Base-by-base conservation (phyloP, 2,329 filamentous ascomycete species). In the Cladorrhinum sp. region DNA sequence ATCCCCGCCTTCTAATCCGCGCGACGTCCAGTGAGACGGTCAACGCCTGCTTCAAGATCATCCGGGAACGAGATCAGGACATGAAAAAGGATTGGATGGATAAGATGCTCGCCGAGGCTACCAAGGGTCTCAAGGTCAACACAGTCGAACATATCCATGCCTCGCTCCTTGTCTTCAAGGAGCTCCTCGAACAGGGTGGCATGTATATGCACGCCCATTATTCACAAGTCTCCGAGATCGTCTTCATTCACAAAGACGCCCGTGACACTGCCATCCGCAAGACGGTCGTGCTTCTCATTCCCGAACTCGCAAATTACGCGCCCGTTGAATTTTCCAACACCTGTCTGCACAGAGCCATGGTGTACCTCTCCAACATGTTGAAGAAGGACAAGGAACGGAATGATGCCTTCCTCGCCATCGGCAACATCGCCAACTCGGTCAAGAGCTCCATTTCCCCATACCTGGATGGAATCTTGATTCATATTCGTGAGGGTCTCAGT, bases 121-220 rank as follows among this genome's bases (percentile, higher is more conserved):
- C 91, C 62, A 82, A 85, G 63, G 93, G 93, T 6, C 86, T 99
- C 67, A 87, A 88, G 72, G 84, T 88, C 55, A 89, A 87, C 68
- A 92, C 91, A 18, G 84, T 96, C 58, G 95, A 99, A 73, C 89
- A 87, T 62, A 89, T 96, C 48, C 96, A 99, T 72, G 95, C 92
- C n/a, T 97, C 94, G 1, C 82, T 99, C 46, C 82, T 99, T 20
- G 92, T 96, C 1, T 83, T 98, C 69, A 96, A 94, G 73, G 94
- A 98, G 76, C 83, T 99, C 53, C 85, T 99, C 18, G 86, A 95
- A 65, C 94, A 96, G 73, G 95, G 95, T 57, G 93, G 92, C 68
- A 99, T 99, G 94, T 99, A 96, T 75, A 98, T 99, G 95, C 92
- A 96, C 70, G 91, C 93, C 42, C 87, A 93, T 72, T 99, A 98